These are phyloP conservation scores for Adansonia digitata DNA, from an alignment of 345 rosid genomes.

Conservation along the genomic window DNA sequence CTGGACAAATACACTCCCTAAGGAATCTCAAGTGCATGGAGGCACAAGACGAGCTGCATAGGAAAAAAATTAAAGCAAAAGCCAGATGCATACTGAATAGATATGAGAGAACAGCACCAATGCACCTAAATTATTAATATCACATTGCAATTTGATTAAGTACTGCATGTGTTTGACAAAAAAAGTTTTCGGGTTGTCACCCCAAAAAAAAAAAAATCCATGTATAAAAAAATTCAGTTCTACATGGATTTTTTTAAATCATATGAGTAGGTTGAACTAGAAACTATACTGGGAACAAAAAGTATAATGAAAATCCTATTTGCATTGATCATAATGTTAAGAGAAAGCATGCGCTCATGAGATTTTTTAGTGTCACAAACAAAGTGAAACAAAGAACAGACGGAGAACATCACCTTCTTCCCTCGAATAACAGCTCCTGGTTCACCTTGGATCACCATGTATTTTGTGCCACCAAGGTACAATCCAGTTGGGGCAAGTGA, in stretches of 20 bases:
- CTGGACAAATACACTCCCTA: not conserved
- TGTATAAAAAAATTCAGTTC: not conserved
- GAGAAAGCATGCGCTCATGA: not conserved
- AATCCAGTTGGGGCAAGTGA: constrained; percentile 84
- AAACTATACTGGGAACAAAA: not conserved
- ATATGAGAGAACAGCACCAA: not conserved
- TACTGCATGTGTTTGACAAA: not conserved
- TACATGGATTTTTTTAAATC: not conserved
- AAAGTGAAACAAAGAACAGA: not conserved
- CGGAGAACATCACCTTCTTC: constrained; percentile 50
- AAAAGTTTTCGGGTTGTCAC: not conserved
- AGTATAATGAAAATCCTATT: not conserved
- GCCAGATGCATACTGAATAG: no score
- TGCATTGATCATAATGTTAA: not conserved
- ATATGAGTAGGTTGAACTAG: not conserved
- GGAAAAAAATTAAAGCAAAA: not conserved
- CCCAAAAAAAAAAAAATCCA: no score
- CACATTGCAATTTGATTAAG: not conserved
- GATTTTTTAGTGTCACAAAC: not conserved
- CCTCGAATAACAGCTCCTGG: constrained; percentile 84
- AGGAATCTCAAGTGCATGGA: not conserved
- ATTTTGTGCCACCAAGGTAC: constrained; percentile 61
- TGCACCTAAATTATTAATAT: not conserved
- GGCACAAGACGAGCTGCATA: not conserved
- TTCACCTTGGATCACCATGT: constrained; percentile 94